phyloP scores from a whole-genome alignment of 495 filamentous ascomycete genomes.

The Ascodesmis nigricans region DNA sequence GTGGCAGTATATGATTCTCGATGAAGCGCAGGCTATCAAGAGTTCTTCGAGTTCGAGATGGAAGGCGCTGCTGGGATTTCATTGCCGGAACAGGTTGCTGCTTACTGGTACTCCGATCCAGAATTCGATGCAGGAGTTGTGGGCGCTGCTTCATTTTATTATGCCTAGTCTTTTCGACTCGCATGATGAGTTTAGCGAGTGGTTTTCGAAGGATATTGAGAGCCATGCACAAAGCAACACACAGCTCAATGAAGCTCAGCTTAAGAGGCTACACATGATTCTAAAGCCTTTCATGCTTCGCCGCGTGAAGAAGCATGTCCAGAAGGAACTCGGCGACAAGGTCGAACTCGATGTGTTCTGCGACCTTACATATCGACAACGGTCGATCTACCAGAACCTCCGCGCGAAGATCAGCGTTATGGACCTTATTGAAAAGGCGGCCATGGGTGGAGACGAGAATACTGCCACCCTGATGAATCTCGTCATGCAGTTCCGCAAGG shows the following conservation, averaged over 20 bases:
- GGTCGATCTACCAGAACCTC: slow-evolving; percentile 76
- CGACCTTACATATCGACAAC: slow-evolving; percentile 88
- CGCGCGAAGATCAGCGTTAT: slow-evolving; percentile 96
- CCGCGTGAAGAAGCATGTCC: slow-evolving; percentile 96
- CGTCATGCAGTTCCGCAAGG: slow-evolving; percentile 99
- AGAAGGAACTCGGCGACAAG: slow-evolving; percentile 97
- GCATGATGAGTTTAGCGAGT: slow-evolving; percentile 97
- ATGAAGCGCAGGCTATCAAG: slow-evolving; percentile 98
- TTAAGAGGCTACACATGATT: slow-evolving; percentile 94
- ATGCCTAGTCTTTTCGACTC: slow-evolving; percentile 98
- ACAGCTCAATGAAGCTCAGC: slow-evolving; percentile 91
- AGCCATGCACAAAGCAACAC: slow-evolving; percentile 97
- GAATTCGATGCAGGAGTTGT: slow-evolving; percentile 93
- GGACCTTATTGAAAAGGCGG: slow-evolving; percentile 94
- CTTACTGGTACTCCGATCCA: slow-evolving; percentile 96
- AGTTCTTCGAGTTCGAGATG: slow-evolving; percentile 87
- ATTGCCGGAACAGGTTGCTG: slow-evolving; percentile 83
- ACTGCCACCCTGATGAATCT: slow-evolving; percentile 95
- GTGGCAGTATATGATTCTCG: slow-evolving; percentile 99
- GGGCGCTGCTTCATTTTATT: slow-evolving; percentile 96
- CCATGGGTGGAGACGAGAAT: slow-evolving; percentile 80
- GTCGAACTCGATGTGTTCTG: slow-evolving; percentile 92
- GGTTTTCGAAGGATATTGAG: slow-evolving; percentile 99
- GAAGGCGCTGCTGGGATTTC: slow-evolving; percentile 86
- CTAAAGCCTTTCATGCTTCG: slow-evolving; percentile 98